Conservation (phyloP, 169 alveolate genomes). For the Cryptosporidium felis region DNA sequence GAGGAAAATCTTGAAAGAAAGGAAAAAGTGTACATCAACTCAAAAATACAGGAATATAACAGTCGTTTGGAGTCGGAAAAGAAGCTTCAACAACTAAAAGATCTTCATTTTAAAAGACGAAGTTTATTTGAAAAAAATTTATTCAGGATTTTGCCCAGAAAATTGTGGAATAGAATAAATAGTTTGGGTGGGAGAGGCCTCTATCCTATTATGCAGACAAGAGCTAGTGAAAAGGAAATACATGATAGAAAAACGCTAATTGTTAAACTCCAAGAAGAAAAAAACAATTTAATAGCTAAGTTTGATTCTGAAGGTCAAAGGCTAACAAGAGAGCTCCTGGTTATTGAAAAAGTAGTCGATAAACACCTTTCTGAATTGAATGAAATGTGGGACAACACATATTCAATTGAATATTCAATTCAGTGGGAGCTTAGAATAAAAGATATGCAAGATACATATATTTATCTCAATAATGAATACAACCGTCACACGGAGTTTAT, state of each 20-base stretch:
- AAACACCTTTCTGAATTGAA: slow-evolving; percentile 48
- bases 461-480: slow-evolving; percentile 44
- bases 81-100: slow-evolving; percentile 42
- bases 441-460: slow-evolving; percentile 64
- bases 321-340: slow-evolving; percentile 22
- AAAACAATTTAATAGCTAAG: slow-evolving; percentile 27
- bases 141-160: slow-evolving; percentile 37
- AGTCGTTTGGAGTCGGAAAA: slow-evolving; percentile 38
- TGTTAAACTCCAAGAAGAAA: slow-evolving; percentile 56
- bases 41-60: slow-evolving; percentile 35
- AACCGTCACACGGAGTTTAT: slow-evolving; percentile 37
- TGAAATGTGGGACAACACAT: slow-evolving; percentile 70
- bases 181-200: slow-evolving; percentile 49
- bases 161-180: slow-evolving; percentile 40
- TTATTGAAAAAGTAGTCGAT: slow-evolving; percentile 37
- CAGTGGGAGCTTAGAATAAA: slow-evolving; percentile 65
- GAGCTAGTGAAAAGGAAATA: slow-evolving; percentile 48
- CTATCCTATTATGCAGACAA: slow-evolving; percentile 46
- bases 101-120: slow-evolving; percentile 33
- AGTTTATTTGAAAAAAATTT: slow-evolving; percentile 32
- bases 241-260: slow-evolving; percentile 42
- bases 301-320: slow-evolving; percentile 50
- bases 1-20: slow-evolving; percentile 2
- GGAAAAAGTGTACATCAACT: slow-evolving; percentile 12
- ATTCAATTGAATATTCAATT: slow-evolving; percentile 56